Base-by-base conservation (phyloP, 2,329 filamentous ascomycete genomes). In the Botryotinia convoluta region DNA sequence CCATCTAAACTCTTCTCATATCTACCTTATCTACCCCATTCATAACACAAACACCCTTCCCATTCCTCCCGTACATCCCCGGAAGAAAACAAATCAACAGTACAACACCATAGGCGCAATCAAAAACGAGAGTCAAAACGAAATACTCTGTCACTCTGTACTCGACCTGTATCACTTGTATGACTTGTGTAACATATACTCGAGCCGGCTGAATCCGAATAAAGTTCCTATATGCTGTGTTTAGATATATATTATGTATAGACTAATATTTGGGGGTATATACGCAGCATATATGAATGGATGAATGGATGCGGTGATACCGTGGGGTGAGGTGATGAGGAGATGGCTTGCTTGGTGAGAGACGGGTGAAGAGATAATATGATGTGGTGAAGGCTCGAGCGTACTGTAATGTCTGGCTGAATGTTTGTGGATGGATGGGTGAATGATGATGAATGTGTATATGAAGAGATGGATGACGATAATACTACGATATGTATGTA, bases 401-500 rank as follows among this genome's bases (percentile, higher is more conserved):
- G 62, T 65, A 65, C 42, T 65, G 62, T 65, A 65, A 65, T 42
- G 42, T 65, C 42, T 48, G 62, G 42, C 42, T 65, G 29, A 44
- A 65, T 48, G 42, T 32, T 45, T 45, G 62, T 64, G 42, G 29
- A 35, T 64, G 4, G 26, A 16, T 48, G 29, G 10, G n/a, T 32
- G 51, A 18, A 18, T 32, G 7, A 18, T 29, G n/a, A 29, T 7
- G 14, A 18, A 18, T 29, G 3, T 32, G n/a, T 57, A 29, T 18
- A 8, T 32, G n/a, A 57, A 18, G 12, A 16, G 1, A 64, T 35
- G 9, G 18, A 45, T 64, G 42, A 14, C 18, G 42, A 48, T 64
- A 35, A 32, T 20, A 64, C 61, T 32, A 39, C 9, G 2, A 18
- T 44, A 44, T 42, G 9, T 32, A 63, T 44, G 61, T 63, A 32